phyloP scores from a whole-genome alignment of 1,284 basidiomycete species.

The Irpex sp. region DNA sequence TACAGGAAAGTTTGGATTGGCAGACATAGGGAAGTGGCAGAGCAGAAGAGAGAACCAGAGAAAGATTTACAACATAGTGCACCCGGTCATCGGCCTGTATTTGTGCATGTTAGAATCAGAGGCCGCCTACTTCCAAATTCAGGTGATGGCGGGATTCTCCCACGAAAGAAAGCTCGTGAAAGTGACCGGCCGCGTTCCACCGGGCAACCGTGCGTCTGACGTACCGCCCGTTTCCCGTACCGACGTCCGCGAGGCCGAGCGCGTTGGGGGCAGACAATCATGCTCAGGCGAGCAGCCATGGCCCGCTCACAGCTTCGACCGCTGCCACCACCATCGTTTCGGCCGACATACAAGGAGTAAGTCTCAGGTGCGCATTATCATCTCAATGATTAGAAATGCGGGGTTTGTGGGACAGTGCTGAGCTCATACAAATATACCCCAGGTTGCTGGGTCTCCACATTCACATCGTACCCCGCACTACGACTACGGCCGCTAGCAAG shows the following conservation, averaged over 20 bases:
- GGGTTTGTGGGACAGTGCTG: background rate
- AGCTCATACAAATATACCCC: background rate
- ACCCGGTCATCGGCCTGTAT: background rate
- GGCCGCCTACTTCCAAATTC: background rate
- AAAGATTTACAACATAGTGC: too few relatives aligned
- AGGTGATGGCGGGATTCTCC: background rate
- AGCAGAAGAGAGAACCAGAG: too few relatives aligned
- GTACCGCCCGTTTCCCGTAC: conserved; percentile 10
- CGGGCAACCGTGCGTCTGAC: background rate
- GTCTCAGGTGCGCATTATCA: background rate
- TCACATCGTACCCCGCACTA: background rate
- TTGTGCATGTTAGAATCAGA: background rate
- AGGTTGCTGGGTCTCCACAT: background rate
- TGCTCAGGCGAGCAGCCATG: background rate
- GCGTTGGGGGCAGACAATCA: background rate
- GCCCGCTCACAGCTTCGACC: background rate
- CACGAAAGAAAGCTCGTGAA: background rate
- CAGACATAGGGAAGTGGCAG: conserved; percentile 2
- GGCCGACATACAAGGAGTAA: background rate
- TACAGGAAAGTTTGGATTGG: conserved; percentile 32
- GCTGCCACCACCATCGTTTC: background rate
- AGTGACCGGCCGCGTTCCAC: background rate
- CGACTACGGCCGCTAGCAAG: background rate
- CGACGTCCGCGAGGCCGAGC: background rate
- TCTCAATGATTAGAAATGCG: background rate